A percentile compares a stretch with the other conserved stretches of the same genome.
phyloP scores from a whole-genome alignment of 2,329 filamentous ascomycete species.

The Xylaria sp. region DNA sequence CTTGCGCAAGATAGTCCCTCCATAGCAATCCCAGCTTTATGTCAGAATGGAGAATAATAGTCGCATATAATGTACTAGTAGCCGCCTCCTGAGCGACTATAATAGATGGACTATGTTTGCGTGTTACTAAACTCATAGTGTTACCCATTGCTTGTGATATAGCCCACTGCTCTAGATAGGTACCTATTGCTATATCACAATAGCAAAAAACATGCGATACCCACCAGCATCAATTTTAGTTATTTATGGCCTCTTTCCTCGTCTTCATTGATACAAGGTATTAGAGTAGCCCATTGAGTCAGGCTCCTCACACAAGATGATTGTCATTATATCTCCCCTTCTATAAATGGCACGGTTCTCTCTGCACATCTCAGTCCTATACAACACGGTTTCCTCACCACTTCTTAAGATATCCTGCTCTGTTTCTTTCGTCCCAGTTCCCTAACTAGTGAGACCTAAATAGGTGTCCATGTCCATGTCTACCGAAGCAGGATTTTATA shows the following conservation, averaged over 20 bases:
- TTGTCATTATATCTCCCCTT: not conserved
- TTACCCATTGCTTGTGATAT: not conserved
- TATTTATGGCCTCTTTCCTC: not conserved
- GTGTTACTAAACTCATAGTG: not conserved
- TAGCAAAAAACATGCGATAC: slow-evolving; percentile 3
- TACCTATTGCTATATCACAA: not conserved
- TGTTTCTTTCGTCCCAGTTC: not conserved
- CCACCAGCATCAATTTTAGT: not conserved
- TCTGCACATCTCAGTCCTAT: not conserved
- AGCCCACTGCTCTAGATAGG: not conserved
- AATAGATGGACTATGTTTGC: not conserved
- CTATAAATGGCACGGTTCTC: not conserved
- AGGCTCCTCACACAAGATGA: not conserved
- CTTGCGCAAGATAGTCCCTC: not conserved
- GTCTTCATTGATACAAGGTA: not conserved
- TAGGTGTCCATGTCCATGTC: not conserved
- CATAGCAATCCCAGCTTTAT: not conserved
- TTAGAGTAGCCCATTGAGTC: not conserved
- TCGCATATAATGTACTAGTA: not conserved
- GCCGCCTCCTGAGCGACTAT: not conserved
- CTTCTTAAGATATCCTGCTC: not conserved
- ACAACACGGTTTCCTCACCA: not conserved
- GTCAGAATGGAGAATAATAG: not conserved
- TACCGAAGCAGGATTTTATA: not conserved
- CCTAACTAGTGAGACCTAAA: not conserved